Conservation (phyloP, 2,329 filamentous ascomycete species). For the Tolypocladium endophyticum region DNA sequence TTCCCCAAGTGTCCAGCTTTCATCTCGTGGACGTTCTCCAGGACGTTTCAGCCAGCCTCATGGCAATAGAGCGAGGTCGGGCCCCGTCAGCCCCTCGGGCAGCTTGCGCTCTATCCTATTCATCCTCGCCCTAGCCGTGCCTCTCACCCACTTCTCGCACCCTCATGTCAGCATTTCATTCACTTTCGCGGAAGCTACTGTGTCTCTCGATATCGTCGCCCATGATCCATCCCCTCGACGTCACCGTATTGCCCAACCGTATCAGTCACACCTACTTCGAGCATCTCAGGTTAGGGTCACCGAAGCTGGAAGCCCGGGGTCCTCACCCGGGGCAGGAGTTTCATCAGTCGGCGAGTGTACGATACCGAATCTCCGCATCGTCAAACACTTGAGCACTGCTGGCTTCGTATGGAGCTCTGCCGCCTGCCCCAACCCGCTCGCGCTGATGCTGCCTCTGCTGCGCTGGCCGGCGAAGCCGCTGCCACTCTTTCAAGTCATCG, state of each 20-base stretch:
- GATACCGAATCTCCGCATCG: conserved; percentile 1
- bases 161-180: not conserved
- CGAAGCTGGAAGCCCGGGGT: not conserved
- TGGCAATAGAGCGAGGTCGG: not conserved
- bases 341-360: not conserved
- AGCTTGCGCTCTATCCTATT: not conserved
- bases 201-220: not conserved
- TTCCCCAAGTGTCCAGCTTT: not conserved
- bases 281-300: not conserved
- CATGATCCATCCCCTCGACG: not conserved
- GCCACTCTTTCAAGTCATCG: not conserved
- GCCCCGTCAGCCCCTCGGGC: not conserved
- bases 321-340: not conserved
- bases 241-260: not conserved
- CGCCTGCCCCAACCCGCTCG: not conserved
- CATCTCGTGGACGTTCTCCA: too few relatives aligned
- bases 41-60: not conserved
- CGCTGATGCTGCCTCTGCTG: not conserved
- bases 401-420: not conserved
- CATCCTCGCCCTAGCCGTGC: not conserved
- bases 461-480: not conserved
- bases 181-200: not conserved
- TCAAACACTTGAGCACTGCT: not conserved
- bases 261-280: not conserved
- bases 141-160: not conserved